Conservation (phyloP, 2,329 filamentous ascomycete species). For the Nemania sp. region DNA sequence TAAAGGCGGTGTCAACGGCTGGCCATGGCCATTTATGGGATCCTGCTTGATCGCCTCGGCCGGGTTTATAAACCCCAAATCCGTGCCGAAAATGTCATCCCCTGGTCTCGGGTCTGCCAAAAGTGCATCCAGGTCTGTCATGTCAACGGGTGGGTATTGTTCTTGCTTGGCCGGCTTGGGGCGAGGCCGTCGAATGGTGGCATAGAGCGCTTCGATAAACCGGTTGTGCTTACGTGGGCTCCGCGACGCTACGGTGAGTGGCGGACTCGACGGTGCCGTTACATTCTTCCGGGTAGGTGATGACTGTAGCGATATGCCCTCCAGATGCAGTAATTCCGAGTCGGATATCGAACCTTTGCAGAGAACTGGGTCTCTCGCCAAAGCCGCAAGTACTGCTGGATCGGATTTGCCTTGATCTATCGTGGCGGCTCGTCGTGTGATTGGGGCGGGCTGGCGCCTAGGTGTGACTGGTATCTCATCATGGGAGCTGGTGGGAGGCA, state of each 20-base stretch:
- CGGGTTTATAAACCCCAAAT: conserved; percentile 23
- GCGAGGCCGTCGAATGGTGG: conserved; percentile 35
- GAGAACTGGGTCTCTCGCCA: conserved; percentile 34
- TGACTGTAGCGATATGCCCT: conserved; percentile 51
- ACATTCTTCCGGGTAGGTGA: conserved; percentile 28
- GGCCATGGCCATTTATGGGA: conserved; percentile 30
- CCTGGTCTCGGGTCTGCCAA: conserved; percentile 11
- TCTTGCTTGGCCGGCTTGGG: conserved; percentile 24
- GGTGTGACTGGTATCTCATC: conserved; percentile 23
- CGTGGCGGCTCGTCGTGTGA: conserved; percentile 12
- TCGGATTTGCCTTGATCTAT: conserved; percentile 21
- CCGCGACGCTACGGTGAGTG: conserved; percentile 28
- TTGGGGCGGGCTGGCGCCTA: conserved; percentile 13
- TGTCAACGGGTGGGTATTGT: conserved; percentile 13
- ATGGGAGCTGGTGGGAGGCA: conserved; percentile 20
- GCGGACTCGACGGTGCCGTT: conserved; percentile 34
- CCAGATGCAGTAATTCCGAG: conserved; percentile 50
- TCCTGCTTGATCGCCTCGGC: conserved; percentile 23
- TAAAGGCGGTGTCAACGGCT: conserved; percentile 38
- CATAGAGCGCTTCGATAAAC: conserved; percentile 36
- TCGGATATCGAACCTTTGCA: conserved; percentile 50
- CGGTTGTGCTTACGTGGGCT: conserved; percentile 36
- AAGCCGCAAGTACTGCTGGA: conserved; percentile 23
- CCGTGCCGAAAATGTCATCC: conserved; percentile 18
- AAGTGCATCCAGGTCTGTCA: conserved; percentile 22